These are phyloP conservation scores for Quercus phellos DNA, from an alignment of 331 rosid species.

Conservation along the genomic window DNA sequence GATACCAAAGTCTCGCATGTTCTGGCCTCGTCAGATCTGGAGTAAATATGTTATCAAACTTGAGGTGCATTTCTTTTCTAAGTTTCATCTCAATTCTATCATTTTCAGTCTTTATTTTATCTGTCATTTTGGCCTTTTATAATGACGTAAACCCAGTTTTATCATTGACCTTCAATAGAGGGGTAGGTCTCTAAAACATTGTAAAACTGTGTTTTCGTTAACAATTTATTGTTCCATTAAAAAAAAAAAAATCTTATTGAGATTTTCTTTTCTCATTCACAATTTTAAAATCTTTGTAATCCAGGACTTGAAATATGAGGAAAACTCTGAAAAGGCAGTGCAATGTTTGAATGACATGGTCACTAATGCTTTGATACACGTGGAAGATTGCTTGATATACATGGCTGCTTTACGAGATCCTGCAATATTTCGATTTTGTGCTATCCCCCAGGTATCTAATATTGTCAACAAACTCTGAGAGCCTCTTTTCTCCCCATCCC, in stretches of 20 bases:
- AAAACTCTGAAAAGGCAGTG: slow-evolving; percentile 78
- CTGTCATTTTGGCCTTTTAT: neutral
- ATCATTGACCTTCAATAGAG: neutral
- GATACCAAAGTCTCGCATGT: slow-evolving; percentile 98
- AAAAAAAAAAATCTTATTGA: neutral
- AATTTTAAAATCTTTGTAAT: slow-evolving; percentile 1
- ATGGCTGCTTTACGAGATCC: slow-evolving; percentile 61
- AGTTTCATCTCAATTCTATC: slow-evolving; percentile 3
- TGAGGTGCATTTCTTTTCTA: slow-evolving; percentile 56
- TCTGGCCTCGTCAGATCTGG: slow-evolving; percentile 98
- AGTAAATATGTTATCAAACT: slow-evolving; percentile 84
- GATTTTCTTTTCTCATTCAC: neutral
- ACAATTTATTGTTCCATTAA: neutral
- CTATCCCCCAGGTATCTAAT: slow-evolving; percentile 85
- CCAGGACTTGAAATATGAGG: slow-evolving; percentile 81
- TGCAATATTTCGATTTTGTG: slow-evolving; percentile 82
- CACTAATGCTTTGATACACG: slow-evolving; percentile 75
- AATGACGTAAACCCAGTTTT: neutral
- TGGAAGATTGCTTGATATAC: slow-evolving; percentile 72
- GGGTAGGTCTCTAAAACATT: neutral
- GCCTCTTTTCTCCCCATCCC: neutral
- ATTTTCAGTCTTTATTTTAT: neutral
- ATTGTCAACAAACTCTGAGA: slow-evolving; percentile 1
- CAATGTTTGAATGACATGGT: slow-evolving; percentile 95
- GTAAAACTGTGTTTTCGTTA: too few relatives aligned